Percentiles rank a stretch among this genome's conserved stretches.
These are phyloP conservation scores for Cryptococcus neoformans DNA, from an alignment of 1,284 basidiomycete species.

Conservation along the genomic window DNA sequence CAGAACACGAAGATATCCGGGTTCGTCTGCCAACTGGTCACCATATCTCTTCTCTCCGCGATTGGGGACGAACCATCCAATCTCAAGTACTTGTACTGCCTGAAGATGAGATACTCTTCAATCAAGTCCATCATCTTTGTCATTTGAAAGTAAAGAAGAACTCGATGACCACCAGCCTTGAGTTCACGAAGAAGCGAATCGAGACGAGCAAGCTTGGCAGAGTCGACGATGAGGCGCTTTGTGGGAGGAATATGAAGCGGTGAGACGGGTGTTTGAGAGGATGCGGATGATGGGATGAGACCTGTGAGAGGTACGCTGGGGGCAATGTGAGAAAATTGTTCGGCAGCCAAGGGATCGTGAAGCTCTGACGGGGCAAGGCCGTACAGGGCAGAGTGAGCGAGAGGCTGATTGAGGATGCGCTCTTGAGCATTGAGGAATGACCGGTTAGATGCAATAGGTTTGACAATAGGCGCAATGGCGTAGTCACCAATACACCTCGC, in stretches of 20 bases:
- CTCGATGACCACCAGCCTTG: constrained; percentile 89
- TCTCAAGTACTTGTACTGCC: constrained; percentile 96
- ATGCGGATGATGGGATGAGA: not conserved
- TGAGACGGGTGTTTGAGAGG: constrained; percentile 69
- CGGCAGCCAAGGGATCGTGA: not conserved
- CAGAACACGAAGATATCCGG: constrained; percentile 95
- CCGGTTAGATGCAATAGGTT: constrained; percentile 69
- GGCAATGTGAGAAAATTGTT: not conserved
- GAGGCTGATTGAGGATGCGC: constrained; percentile 53
- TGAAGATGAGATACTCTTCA: constrained; percentile 97
- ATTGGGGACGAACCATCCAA: constrained; percentile 94
- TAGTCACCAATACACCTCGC: constrained; percentile 78
- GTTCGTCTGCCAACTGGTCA: constrained; percentile 98
- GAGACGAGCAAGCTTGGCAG: constrained; percentile 89
- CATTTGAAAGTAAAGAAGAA: constrained; percentile 99
- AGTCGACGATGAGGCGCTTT: constrained; percentile 94
- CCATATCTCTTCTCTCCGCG: constrained; percentile 97
- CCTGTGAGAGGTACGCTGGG: not conserved
- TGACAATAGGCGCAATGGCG: constrained; percentile 79
- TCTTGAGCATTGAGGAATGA: constrained; percentile 73
- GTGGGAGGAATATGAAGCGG: constrained; percentile 93
- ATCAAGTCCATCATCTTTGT: constrained; percentile 99
- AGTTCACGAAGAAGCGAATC: constrained; percentile 87
- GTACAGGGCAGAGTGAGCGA: constrained; percentile 74
- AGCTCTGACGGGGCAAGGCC: constrained; percentile 67